Evolutionary conservation across 805 yeast species (phyloP).

Genomic region (Dipodascus albidus): DNA sequence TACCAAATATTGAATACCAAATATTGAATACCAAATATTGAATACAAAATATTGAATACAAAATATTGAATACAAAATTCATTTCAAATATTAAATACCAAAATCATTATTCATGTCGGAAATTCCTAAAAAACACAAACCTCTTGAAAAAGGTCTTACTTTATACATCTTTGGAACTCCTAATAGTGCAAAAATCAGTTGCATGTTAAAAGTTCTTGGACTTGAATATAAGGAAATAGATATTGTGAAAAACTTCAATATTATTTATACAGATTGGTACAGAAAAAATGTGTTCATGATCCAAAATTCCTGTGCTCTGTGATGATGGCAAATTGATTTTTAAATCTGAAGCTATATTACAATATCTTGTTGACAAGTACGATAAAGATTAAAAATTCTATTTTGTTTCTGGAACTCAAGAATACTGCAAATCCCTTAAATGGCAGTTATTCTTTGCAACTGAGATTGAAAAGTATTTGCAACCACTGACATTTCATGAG

Average conservation of each 20-base stretch:
- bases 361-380: slow-evolving; percentile 47
- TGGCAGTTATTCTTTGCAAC: background rate
- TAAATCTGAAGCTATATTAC: slow-evolving; percentile 53
- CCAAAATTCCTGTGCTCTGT: slow-evolving; percentile 32
- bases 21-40: no score
- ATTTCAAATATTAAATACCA: no score
- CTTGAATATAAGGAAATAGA: slow-evolving; percentile 25
- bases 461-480: background rate
- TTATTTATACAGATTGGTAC: slow-evolving; percentile 44
- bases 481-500: background rate
- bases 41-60: no score
- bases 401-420: slow-evolving; percentile 25
- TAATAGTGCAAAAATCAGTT: slow-evolving; percentile 31
- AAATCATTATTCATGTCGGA: no score
- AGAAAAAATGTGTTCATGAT: slow-evolving; percentile 55
- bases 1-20: no score
- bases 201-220: slow-evolving; percentile 25
- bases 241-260: slow-evolving; percentile 41
- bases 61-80: no score
- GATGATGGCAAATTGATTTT: slow-evolving; percentile 19
- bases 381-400: slow-evolving; percentile 37
- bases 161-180: slow-evolving; percentile 34
- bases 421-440: slow-evolving; percentile 30
- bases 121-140: background rate
- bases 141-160: slow-evolving; percentile 18